Evolutionary conservation across 768 basidiomycete genomes (phyloP).

Genomic region (Leucogyrophana mollusca): DNA sequence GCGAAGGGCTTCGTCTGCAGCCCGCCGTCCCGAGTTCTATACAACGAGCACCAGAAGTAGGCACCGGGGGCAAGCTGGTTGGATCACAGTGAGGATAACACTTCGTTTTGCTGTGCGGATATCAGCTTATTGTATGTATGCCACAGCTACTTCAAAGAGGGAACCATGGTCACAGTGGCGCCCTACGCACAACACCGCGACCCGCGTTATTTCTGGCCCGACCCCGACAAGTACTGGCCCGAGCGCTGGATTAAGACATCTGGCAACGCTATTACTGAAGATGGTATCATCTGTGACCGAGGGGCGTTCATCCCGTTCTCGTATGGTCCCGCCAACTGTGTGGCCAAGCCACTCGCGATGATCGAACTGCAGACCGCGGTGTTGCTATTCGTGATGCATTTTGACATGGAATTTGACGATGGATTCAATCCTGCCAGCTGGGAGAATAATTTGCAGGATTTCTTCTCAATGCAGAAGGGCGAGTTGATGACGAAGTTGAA

Average conservation of each 20-base stretch:
- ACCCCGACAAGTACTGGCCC: conserved; percentile 34
- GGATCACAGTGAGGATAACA: conserved; percentile 22
- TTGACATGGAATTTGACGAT: no score
- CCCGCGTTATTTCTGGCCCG: conserved; percentile 39
- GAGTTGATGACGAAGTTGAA: no score
- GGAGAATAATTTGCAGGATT: no score
- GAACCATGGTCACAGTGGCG: no score
- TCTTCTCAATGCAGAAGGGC: no score
- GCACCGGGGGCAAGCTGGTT: conserved; percentile 26
- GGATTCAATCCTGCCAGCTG: no score
- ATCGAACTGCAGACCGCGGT: conserved; percentile 15
- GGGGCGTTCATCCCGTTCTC: conserved; percentile 37
- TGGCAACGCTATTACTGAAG: background rate
- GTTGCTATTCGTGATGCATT: no score
- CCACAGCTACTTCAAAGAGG: no score
- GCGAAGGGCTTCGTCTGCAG: conserved; percentile 41
- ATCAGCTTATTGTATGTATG: conserved; percentile 1
- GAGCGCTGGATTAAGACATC: conserved; percentile 32
- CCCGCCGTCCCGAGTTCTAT: conserved; percentile 36
- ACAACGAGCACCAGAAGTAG: conserved; percentile 28
- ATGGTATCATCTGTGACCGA: conserved; percentile 10
- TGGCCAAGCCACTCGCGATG: conserved; percentile 40
- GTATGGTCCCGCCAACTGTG: conserved; percentile 45
- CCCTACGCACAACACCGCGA: conserved; percentile 34
- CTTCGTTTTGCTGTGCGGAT: no score